A percentile compares a stretch with the other conserved stretches of the same genome.
Evolutionary conservation across 805 yeast species (phyloP).

Genomic region (Saccharomycopsis babjevae): DNA sequence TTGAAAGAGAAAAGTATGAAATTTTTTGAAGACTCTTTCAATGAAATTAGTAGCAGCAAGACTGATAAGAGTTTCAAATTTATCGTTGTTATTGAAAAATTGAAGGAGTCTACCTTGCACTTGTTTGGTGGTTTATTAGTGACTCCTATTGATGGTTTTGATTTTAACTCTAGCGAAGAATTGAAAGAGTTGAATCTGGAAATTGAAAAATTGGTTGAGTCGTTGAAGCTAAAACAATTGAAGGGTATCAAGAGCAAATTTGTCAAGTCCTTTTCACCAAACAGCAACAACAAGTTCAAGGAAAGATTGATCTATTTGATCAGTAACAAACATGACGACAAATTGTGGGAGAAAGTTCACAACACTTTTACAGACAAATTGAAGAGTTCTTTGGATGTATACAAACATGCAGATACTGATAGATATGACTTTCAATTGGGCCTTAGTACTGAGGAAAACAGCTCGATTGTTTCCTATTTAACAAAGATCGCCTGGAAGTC

Average conservation of each 20-base stretch:
- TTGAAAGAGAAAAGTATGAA: slow-evolving; percentile 28
- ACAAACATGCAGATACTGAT: slow-evolving; percentile 20
- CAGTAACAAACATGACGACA: slow-evolving; percentile 34
- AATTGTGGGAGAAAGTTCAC: slow-evolving; percentile 54
- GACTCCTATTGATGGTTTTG: slow-evolving; percentile 22
- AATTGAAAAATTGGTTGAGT: slow-evolving; percentile 25
- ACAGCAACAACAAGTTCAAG: slow-evolving; percentile 28
- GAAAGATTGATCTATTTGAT: slow-evolving; percentile 41
- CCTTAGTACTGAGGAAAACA: slow-evolving; percentile 34
- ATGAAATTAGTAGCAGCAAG: neutral
- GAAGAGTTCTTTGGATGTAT: slow-evolving; percentile 25
- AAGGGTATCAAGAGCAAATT: slow-evolving; percentile 32
- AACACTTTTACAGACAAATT: slow-evolving; percentile 32
- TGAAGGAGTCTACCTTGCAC: neutral
- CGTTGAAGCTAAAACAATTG: slow-evolving; percentile 32
- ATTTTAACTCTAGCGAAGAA: slow-evolving; percentile 8
- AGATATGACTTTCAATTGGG: slow-evolving; percentile 60
- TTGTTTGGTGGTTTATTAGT: slow-evolving; percentile 23
- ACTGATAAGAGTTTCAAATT: neutral
- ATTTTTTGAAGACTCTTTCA: slow-evolving; percentile 21
- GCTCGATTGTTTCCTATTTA: slow-evolving; percentile 32
- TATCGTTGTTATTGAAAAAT: neutral
- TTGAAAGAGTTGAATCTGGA: slow-evolving; percentile 23
- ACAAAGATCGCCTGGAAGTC: slow-evolving; percentile 53
- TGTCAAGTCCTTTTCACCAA: slow-evolving; percentile 35